These are phyloP conservation scores for Cetraspora pellucida DNA, from an alignment of 192 early-diverging fungal species.

Conservation along the genomic window DNA sequence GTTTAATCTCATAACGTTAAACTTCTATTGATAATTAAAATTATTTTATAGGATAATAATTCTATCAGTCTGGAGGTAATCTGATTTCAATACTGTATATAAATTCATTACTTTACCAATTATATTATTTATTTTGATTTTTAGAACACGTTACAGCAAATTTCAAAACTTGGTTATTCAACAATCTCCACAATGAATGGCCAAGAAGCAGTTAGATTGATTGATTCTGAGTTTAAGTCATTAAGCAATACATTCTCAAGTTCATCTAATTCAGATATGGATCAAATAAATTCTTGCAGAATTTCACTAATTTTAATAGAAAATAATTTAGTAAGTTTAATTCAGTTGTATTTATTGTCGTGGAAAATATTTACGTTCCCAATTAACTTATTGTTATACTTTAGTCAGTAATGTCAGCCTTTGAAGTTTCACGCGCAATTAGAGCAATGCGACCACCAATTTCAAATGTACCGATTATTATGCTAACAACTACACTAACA, in stretches of 20 bases:
- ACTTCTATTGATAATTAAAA: slow-evolving; percentile 31
- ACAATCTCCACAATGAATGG: slow-evolving; percentile 56
- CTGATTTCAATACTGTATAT: too few species aligned
- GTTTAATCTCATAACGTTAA: not conserved
- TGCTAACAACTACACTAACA: slow-evolving; percentile 58
- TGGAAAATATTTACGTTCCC: not conserved
- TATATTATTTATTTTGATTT: too few species aligned
- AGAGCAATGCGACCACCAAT: slow-evolving; percentile 38
- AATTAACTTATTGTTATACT: not conserved
- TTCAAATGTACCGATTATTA: slow-evolving; percentile 56
- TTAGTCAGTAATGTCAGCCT: slow-evolving; percentile 59
- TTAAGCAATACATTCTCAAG: too few species aligned
- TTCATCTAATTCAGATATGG: not conserved
- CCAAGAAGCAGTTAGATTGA: slow-evolving; percentile 49
- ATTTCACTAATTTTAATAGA: slow-evolving; percentile 54
- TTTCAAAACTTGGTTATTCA: too few species aligned
- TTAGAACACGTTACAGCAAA: slow-evolving; percentile 53
- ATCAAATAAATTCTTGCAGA: slow-evolving; percentile 20
- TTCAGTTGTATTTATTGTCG: too few species aligned
- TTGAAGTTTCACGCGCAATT: slow-evolving; percentile 53
- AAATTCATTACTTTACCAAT: too few species aligned
- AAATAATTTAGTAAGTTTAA: slow-evolving; percentile 49
- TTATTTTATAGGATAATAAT: slow-evolving; percentile 37
- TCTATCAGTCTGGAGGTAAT: slow-evolving; percentile 46
- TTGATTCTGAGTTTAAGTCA: not conserved